These are phyloP conservation scores for Aureoboletus auriporus DNA, from an alignment of 768 basidiomycete species.

Conservation along the genomic window DNA sequence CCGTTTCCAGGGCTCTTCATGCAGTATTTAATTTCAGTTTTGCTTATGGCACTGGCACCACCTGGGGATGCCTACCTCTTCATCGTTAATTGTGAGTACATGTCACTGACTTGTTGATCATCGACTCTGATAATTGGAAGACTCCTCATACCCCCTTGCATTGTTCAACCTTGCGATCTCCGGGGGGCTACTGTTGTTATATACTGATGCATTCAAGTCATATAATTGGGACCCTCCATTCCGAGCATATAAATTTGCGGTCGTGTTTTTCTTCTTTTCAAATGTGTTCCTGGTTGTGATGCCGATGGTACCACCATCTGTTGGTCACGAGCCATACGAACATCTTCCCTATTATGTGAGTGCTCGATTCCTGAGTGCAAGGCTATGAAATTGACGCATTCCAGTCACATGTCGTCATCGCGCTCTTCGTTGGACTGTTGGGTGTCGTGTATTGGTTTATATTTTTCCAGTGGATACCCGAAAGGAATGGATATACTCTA, in stretches of 20 bases:
- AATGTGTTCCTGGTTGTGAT: constrained; percentile 62
- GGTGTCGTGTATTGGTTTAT: constrained; percentile 58
- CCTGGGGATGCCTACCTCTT: constrained; percentile 76
- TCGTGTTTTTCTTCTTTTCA: constrained; percentile 56
- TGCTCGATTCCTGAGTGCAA: background rate
- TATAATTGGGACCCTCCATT: constrained; percentile 67
- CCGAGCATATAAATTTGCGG: constrained; percentile 45
- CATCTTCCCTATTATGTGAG: constrained; percentile 68
- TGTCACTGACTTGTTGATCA: background rate
- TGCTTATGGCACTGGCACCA: constrained; percentile 53
- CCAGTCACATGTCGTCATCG: constrained; percentile 49
- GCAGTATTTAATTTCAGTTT: constrained; percentile 57
- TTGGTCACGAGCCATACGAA: constrained; percentile 49
- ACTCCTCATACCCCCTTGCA: constrained; percentile 53
- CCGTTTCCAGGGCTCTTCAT: constrained; percentile 60
- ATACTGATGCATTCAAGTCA: constrained; percentile 38
- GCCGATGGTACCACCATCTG: constrained; percentile 59
- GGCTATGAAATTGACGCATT: background rate
- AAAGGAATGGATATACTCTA: constrained; percentile 44
- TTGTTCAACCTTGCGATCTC: constrained; percentile 60
- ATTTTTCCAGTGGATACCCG: constrained; percentile 48
- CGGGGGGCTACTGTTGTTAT: constrained; percentile 58
- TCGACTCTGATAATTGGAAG: constrained; percentile 28
- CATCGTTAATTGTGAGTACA: constrained; percentile 53
- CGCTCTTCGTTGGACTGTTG: constrained; percentile 42